Base-by-base conservation (phyloP, 106 monocot genomes). In the Platanthera zijinensis region DNA sequence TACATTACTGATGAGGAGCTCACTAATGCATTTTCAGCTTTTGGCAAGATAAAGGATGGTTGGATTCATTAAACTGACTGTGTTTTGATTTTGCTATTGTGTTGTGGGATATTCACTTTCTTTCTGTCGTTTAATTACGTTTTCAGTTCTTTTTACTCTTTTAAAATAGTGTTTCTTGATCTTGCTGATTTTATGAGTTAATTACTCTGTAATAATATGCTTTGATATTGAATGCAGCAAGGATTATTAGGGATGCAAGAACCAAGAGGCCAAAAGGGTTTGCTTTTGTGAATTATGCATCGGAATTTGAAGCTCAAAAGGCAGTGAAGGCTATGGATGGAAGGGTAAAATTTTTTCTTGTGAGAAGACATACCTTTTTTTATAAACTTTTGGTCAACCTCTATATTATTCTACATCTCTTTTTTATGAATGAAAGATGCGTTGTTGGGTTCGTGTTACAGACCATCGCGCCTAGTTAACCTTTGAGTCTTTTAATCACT, bases 321-420 rank as follows among this genome's bases (percentile, higher is more conserved):
- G 82, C 85, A 80, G 64, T 88, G 48, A 85, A 82, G 79, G 69
- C 71, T 51, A 85, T 88, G 88, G 83, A 85, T 80, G 80, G 83
- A 82, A 82, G 88, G 82, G 85, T 88, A 87, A n/a, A 0, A 48
- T 15, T 48, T n/a, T 15, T 70, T 15, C 48, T 17, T 39, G 0
- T 39, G 39, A 39, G 39, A 39, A 39, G 39, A 39, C 1, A 39
- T 39, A 1, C 39, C 39, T 39, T 39, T 39, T 39, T 39, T 2
- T 39, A 39, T 39, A 39, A 39, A 39, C 39, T 39, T 39, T 39
- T 39, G 39, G 39, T 39, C 39, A 39, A 39, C 39, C 39, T 39
- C 39, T 39, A 39, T 39, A 39, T 39, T 39, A 39, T 39, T 39
- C 39, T 39, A 39, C 39, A 39, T 39, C 39, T 2, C 3, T 39